Evolutionary conservation across 2,329 filamentous ascomycete species (phyloP).

Genomic region (Paraphoma sp.): DNA sequence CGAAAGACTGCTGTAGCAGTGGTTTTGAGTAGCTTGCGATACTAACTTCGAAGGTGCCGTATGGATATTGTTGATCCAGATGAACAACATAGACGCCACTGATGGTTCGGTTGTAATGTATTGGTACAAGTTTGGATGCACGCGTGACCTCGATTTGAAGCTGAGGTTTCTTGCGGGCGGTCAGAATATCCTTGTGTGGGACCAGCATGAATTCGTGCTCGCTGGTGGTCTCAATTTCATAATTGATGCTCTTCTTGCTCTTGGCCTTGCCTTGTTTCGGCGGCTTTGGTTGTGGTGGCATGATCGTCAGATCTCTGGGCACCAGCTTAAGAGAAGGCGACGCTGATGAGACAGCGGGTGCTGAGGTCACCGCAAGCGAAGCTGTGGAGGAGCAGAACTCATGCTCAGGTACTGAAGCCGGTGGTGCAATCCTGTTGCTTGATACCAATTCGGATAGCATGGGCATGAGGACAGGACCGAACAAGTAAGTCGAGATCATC

Average conservation of each 20-base stretch:
- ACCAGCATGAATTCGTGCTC: slow-evolving; percentile 61
- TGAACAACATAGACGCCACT: slow-evolving; percentile 61
- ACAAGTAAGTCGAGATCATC: slow-evolving; percentile 23
- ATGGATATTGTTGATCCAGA: slow-evolving; percentile 57
- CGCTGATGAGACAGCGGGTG: background rate
- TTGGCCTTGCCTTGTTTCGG: slow-evolving; percentile 15
- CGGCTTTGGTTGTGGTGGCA: slow-evolving; percentile 14
- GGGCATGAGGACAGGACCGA: slow-evolving; percentile 18
- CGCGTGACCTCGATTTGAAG: slow-evolving; percentile 59
- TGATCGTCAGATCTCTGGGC: slow-evolving; percentile 24
- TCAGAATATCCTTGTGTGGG: slow-evolving; percentile 53
- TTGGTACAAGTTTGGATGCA: slow-evolving; percentile 51
- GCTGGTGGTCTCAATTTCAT: slow-evolving; percentile 62
- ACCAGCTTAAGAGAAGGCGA: slow-evolving; percentile 7
- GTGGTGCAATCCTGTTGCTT: slow-evolving; percentile 5
- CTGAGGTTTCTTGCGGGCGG: slow-evolving; percentile 52
- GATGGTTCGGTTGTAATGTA: slow-evolving; percentile 57
- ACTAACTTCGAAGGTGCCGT: slow-evolving; percentile 57
- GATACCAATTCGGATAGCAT: slow-evolving; percentile 14
- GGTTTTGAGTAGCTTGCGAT: slow-evolving; percentile 49
- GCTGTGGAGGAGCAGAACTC: slow-evolving; percentile 8
- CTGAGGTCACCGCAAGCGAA: slow-evolving; percentile 3
- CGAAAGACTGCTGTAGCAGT: slow-evolving; percentile 41
- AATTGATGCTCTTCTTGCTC: slow-evolving; percentile 47
- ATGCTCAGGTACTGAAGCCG: slow-evolving; percentile 3